Evolutionary conservation across 1,284 basidiomycete species (phyloP), one percentile per base, ranked within the genome.

Genomic region (Malassezia restricta): DNA sequence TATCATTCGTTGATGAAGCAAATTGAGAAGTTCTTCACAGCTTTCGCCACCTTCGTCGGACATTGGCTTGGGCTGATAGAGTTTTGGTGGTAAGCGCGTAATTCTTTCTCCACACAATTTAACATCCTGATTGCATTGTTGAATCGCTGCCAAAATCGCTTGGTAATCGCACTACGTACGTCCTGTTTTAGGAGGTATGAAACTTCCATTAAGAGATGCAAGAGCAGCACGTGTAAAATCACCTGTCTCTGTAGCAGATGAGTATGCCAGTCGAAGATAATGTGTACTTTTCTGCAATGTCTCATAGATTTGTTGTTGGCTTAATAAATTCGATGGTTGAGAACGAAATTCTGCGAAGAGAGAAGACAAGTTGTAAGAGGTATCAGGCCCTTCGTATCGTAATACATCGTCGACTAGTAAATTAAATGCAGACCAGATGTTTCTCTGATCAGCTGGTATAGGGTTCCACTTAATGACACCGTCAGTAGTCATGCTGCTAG

Each of bases 391-490:
- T 15, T 77, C 71, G 66, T 83, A 87, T 53, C 83, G 78, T 66
- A 87, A 80, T 0, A 91, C 87, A 62, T 90, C 88, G 67, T 91
- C 86, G 7, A 91, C 79, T 8, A 91, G 77, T 33, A 91, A 77
- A 0, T 81, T 76, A 64, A 86, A 88, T 0, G 83, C 83, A 63
- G 84, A 81, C 83, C 83, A 88, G 5, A 62, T 55, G 47, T 65
- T 46, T 2, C 27, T 30, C 27, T 71, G 61, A 8, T 76, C 70
- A 0, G 78, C 73, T 0, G 75, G 70, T n/a, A 85, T 76, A 0
- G 74, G 61, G 39, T 76, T 76, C 87, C 87, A 90, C 1, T 86
- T 77, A 53, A 66, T 63, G 39, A 39, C 30, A 3, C 44, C 37
- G 50, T 58, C 57, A 8, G 17, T 40, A 8, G 41, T 39, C 3